A percentile compares a stretch with the other conserved stretches of the same genome.
These are phyloP conservation scores for Rhizopus arrhizus DNA, from an alignment of 371 early-diverging fungal species.

Conservation along the genomic window DNA sequence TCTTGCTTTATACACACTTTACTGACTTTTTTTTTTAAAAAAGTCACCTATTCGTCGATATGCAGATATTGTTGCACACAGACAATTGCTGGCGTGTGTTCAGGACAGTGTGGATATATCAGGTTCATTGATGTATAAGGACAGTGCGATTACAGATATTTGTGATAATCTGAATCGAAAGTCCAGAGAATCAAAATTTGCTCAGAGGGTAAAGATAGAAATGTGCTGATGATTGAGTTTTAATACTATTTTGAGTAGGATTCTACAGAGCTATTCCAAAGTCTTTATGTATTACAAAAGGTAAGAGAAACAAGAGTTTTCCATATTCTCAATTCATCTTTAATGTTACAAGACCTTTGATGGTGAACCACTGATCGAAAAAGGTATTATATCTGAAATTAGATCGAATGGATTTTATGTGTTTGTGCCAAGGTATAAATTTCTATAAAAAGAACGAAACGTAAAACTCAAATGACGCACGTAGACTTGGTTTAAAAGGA, in stretches of 20 bases:
- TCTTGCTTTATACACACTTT: too few species aligned
- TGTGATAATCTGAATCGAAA: conserved; percentile 67
- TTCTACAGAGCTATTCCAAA: conserved; percentile 79
- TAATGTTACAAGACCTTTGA: conserved; percentile 22
- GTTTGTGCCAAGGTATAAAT: conserved; percentile 61
- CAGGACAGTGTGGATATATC: conserved; percentile 12
- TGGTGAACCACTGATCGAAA: conserved; percentile 52
- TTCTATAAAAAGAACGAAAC: neutral
- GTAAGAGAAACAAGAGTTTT: conserved; percentile 20
- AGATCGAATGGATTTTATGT: conserved; percentile 74
- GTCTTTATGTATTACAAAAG: conserved; percentile 68
- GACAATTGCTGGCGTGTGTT: conserved; percentile 68
- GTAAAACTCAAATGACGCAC: neutral
- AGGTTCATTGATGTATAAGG: conserved; percentile 40
- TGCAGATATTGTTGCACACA: conserved; percentile 97
- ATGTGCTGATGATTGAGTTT: neutral
- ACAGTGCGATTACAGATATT: conserved; percentile 52
- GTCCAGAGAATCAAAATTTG: conserved; percentile 75
- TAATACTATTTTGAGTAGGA: conserved; percentile 40
- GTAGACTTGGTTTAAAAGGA: conserved; percentile 67
- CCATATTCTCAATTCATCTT: neutral
- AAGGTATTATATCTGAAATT: conserved; percentile 76
- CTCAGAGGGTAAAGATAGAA: conserved; percentile 54
- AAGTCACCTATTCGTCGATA: conserved; percentile 97
- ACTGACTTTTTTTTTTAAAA: neutral